These are phyloP conservation scores for Gossypium herbaceum DNA, from an alignment of 345 rosid genomes.

Conservation along the genomic window DNA sequence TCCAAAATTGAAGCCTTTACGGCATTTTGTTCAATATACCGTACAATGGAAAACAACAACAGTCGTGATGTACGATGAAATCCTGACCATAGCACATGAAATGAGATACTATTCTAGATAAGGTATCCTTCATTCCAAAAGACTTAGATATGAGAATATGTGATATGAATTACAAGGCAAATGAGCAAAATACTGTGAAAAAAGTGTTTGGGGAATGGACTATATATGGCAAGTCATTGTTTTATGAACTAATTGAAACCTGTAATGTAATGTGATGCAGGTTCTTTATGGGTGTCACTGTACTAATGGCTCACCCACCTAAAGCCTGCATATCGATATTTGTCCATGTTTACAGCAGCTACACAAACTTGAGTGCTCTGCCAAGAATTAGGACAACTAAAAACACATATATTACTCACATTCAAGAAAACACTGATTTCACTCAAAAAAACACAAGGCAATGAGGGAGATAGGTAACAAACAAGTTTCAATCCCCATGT, in stretches of 20 bases:
- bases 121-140: no score
- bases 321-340: constrained; percentile 12
- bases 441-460: neutral
- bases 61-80: no score
- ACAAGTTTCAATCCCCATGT: neutral
- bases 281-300: constrained; percentile 11
- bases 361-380: constrained; percentile 2
- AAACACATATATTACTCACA: neutral
- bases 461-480: neutral
- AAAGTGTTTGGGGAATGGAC: no score
- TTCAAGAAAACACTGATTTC: neutral
- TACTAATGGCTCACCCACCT: constrained; percentile 4
- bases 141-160: no score
- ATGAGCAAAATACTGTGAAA: no score
- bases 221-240: no score
- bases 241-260: neutral
- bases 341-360: constrained; percentile 20
- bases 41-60: no score
- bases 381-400: constrained; percentile 18
- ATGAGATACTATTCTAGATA: no score
- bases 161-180: no score
- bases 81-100: no score
- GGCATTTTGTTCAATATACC: no score
- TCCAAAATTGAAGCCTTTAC: no score
- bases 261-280: constrained; percentile 9